These are phyloP conservation scores for Ambispora gerdemannii DNA, from an alignment of 192 early-diverging fungal genomes.

Conservation along the genomic window DNA sequence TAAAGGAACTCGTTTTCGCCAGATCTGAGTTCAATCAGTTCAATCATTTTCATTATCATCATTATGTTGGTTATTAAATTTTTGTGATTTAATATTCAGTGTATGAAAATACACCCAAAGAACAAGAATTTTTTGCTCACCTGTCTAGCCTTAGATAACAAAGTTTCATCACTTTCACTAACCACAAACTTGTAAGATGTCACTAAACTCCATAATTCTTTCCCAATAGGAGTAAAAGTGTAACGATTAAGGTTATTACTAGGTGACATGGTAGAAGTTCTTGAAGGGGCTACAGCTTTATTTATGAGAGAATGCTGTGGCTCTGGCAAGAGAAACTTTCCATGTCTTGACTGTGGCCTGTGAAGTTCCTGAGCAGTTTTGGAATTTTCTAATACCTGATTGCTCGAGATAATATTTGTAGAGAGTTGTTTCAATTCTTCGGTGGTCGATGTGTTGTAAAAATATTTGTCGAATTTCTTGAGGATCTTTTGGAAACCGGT, in stretches of 20 bases:
- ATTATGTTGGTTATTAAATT: background rate
- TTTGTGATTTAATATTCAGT: slow-evolving; percentile 6
- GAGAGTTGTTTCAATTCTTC: slow-evolving; percentile 14
- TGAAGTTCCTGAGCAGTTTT: slow-evolving; percentile 2
- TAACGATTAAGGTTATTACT: slow-evolving; percentile 35
- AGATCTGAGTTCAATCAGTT: too few species aligned
- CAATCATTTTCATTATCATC: background rate
- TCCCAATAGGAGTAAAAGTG: slow-evolving; percentile 36
- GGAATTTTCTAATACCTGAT: slow-evolving; percentile 10
- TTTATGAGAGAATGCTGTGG: slow-evolving; percentile 33
- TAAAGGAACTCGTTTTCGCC: slow-evolving; percentile 49
- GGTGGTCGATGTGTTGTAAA: slow-evolving; percentile 31
- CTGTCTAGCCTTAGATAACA: slow-evolving; percentile 50
- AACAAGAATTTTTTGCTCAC: slow-evolving; percentile 40
- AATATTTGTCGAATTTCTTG: slow-evolving; percentile 59
- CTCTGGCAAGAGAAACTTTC: slow-evolving; percentile 31
- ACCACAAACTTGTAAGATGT: slow-evolving; percentile 52
- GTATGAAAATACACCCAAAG: slow-evolving; percentile 10
- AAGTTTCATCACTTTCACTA: slow-evolving; percentile 50
- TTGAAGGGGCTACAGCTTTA: slow-evolving; percentile 27
- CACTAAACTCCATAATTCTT: slow-evolving; percentile 53
- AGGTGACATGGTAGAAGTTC: slow-evolving; percentile 32
- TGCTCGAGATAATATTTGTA: too few species aligned
- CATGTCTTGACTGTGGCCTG: slow-evolving; percentile 22
- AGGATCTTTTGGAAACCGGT: slow-evolving; percentile 64